Percentiles rank a stretch among this genome's conserved stretches.
phyloP scores from a whole-genome alignment of 164 flowering plant species.

The Stephania japonica region DNA sequence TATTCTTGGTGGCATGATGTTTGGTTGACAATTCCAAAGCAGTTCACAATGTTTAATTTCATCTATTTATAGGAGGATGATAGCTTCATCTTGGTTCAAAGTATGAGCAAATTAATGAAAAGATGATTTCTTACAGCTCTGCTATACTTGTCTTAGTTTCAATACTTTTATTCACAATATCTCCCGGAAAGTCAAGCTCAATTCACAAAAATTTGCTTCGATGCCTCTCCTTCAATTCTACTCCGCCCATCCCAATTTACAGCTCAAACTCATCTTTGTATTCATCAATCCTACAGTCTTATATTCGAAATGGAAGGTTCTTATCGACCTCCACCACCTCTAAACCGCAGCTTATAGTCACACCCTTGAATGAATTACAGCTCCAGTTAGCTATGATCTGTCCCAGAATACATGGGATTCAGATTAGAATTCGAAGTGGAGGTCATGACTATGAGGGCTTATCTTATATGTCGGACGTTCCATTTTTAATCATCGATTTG shows the following conservation, averaged over 20 bases:
- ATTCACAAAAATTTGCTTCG: background rate
- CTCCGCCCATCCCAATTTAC: constrained; percentile 1
- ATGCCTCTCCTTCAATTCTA: background rate
- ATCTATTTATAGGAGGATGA: background rate
- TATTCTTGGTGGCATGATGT: background rate
- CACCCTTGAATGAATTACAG: constrained; percentile 7
- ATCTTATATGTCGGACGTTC: background rate
- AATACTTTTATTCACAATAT: background rate
- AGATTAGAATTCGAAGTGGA: background rate
- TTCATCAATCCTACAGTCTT: background rate
- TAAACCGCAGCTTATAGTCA: constrained; percentile 3
- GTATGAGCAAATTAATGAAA: background rate
- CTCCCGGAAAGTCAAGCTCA: background rate
- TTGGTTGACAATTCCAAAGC: background rate
- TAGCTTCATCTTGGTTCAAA: background rate
- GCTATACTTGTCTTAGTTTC: background rate
- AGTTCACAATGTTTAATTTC: background rate
- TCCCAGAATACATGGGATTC: constrained; percentile 1
- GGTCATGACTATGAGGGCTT: constrained; percentile 8
- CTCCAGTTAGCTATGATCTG: constrained; percentile 3
- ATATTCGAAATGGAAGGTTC: background rate
- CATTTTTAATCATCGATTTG: constrained; percentile 6
- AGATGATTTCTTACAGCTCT: background rate
- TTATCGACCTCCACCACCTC: background rate
- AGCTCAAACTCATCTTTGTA: background rate